phyloP scores from a whole-genome alignment of 495 filamentous ascomycete genomes.

The Aspergillus avenaceus region DNA sequence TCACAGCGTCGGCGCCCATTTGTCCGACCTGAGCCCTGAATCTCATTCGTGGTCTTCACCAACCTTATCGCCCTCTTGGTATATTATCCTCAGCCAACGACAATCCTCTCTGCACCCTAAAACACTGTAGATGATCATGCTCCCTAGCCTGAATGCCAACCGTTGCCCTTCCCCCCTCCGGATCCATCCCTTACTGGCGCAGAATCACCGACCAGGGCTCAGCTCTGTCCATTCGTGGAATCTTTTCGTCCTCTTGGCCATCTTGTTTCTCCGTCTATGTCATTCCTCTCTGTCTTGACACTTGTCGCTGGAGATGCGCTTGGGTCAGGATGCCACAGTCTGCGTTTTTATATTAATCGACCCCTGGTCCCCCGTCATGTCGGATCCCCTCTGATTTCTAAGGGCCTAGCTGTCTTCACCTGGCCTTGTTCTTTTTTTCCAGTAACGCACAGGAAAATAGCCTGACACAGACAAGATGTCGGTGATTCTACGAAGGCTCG shows the following conservation, averaged over 20 bases:
- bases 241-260: slow-evolving; percentile 8
- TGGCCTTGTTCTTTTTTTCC: background rate
- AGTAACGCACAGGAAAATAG: background rate
- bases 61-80: background rate
- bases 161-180: background rate
- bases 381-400: too few relatives aligned
- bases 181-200: background rate
- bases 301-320: background rate
- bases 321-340: too few relatives aligned
- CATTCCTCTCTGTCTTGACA: slow-evolving; percentile 1
- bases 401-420: too few relatives aligned
- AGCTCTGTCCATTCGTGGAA: slow-evolving; percentile 14
- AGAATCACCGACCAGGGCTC: background rate
- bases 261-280: slow-evolving; percentile 11
- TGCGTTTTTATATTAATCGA: background rate
- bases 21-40: background rate
- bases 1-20: background rate
- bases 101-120: background rate
- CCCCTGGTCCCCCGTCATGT: background rate
- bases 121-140: background rate
- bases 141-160: background rate
- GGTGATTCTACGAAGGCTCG: slow-evolving; percentile 56
- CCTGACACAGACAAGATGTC: slow-evolving; percentile 21
- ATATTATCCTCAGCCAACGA: background rate
- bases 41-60: background rate